These are phyloP conservation scores for Umbelopsis vinacea DNA, from an alignment of 192 early-diverging fungal genomes.

Conservation along the genomic window DNA sequence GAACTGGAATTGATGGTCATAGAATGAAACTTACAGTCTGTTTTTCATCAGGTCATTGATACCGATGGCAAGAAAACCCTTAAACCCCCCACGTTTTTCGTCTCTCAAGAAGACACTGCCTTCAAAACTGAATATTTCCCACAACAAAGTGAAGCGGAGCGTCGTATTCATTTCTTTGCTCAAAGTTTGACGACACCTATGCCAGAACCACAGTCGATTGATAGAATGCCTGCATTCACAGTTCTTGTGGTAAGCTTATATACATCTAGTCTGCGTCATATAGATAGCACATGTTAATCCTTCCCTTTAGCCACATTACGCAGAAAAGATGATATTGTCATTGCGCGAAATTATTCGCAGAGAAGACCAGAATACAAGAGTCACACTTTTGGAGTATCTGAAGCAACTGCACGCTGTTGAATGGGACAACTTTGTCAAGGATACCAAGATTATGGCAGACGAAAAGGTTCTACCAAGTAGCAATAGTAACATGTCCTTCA, in stretches of 20 bases:
- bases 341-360: slow-evolving; percentile 85
- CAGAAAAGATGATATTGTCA: slow-evolving; percentile 82
- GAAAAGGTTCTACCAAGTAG: slow-evolving; percentile 52
- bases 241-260: slow-evolving; percentile 62
- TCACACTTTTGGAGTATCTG: slow-evolving; percentile 82
- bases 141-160: slow-evolving; percentile 77
- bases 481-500: slow-evolving; percentile 26
- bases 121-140: slow-evolving; percentile 76
- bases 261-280: neutral
- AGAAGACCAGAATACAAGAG: slow-evolving; percentile 78
- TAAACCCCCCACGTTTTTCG: slow-evolving; percentile 78
- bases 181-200: slow-evolving; percentile 83
- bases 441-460: slow-evolving; percentile 79
- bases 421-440: slow-evolving; percentile 92
- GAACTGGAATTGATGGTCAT: neutral
- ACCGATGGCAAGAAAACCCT: slow-evolving; percentile 66
- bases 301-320: slow-evolving; percentile 70
- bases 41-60: slow-evolving; percentile 24
- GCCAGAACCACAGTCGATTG: slow-evolving; percentile 77
- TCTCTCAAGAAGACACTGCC: slow-evolving; percentile 74
- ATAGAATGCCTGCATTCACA: slow-evolving; percentile 86
- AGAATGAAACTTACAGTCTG: neutral
- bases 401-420: slow-evolving; percentile 80
- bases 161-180: slow-evolving; percentile 85
- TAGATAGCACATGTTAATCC: neutral